These are phyloP conservation scores for Handroanthus guayacan DNA, from an alignment of 257 asterid genomes.

Conservation along the genomic window DNA sequence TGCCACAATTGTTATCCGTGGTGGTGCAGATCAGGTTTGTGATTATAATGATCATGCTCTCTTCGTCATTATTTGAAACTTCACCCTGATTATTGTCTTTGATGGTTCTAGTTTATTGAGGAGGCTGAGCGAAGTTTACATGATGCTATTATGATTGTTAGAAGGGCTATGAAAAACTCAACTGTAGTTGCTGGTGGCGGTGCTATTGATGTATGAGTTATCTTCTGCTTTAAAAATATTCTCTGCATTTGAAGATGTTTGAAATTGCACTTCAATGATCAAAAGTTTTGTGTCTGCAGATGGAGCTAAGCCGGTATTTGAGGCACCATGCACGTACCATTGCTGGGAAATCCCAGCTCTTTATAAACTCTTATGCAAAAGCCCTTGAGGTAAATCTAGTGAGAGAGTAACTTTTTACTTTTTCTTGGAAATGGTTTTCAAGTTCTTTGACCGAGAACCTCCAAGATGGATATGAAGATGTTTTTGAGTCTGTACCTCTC, in stretches of 20 bases:
- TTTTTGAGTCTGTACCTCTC: background rate
- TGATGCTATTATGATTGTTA: constrained; percentile 82
- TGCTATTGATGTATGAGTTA: constrained; percentile 78
- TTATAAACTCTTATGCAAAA: constrained; percentile 88
- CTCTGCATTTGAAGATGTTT: constrained; percentile 6
- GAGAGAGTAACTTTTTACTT: background rate
- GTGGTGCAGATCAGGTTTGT: constrained; percentile 96
- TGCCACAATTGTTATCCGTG: constrained; percentile 95
- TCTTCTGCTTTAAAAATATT: constrained; percentile 25
- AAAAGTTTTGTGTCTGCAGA: constrained; percentile 49
- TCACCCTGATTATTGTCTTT: constrained; percentile 39
- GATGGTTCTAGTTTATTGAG: constrained; percentile 58
- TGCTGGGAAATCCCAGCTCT: constrained; percentile 87
- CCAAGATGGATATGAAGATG: background rate
- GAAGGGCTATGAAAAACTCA: constrained; percentile 90
- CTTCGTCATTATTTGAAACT: constrained; percentile 7
- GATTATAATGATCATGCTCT: constrained; percentile 20
- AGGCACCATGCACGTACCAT: constrained; percentile 92
- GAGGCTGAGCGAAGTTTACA: constrained; percentile 81
- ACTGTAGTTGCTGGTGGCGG: constrained; percentile 95
- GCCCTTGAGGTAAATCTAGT: constrained; percentile 77
- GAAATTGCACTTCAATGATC: constrained; percentile 5
- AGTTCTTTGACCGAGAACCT: background rate
- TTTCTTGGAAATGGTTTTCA: constrained; percentile 1
- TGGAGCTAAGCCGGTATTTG: constrained; percentile 88